A percentile compares a stretch with the other conserved stretches of the same genome.
Conservation (phyloP, 2,329 filamentous ascomycete genomes). For the Esteya vermicola region DNA sequence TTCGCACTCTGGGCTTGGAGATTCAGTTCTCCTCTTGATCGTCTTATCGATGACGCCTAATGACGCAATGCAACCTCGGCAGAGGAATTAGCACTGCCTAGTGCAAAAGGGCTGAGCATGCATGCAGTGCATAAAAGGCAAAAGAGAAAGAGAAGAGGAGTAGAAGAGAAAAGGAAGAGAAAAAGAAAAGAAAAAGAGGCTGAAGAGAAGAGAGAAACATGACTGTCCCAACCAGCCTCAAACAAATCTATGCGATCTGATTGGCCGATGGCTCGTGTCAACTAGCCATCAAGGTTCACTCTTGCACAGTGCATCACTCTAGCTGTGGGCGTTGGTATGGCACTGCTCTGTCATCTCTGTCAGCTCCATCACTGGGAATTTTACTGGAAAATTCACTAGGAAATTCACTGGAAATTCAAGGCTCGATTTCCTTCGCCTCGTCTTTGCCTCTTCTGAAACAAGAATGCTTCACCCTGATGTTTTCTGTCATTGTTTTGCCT, state of each 20-base stretch:
- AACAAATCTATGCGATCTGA: not conserved
- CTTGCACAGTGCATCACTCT: too few species aligned
- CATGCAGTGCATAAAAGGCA: not conserved
- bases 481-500: not conserved
- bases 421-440: too few species aligned
- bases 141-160: not conserved
- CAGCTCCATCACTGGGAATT: too few species aligned
- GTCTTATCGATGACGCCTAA: not conserved
- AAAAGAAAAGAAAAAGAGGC: not conserved
- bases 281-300: not conserved
- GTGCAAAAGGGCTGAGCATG: too few species aligned
- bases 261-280: not conserved
- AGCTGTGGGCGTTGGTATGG: too few species aligned
- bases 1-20: conserved; percentile 63
- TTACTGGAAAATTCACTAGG: too few species aligned
- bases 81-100: too few species aligned
- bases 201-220: not conserved
- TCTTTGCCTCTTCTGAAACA: not conserved
- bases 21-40: conserved; percentile 67
- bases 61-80: too few species aligned
- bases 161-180: not conserved
- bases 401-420: too few species aligned
- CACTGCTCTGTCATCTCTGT: too few species aligned
- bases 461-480: too few species aligned
- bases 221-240: too few species aligned